A percentile compares a stretch with the other conserved stretches of the same genome.
Conservation (phyloP, 495 filamentous ascomycete genomes). For the Emericellopsis terricola region DNA sequence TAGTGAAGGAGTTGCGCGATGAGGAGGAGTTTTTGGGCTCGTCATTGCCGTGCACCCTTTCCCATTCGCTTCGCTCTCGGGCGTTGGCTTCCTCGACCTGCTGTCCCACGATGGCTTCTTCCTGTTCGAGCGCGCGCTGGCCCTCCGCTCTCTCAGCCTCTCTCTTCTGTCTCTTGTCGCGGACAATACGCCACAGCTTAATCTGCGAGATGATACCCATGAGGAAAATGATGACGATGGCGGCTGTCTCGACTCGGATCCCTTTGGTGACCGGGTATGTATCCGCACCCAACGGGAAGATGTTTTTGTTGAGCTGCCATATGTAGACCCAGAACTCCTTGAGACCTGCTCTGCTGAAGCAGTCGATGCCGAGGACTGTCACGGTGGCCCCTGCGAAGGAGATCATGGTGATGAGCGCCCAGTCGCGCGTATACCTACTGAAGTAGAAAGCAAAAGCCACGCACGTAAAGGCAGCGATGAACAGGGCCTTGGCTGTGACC, state of each 20-base stretch:
- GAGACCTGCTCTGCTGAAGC: conserved; percentile 71
- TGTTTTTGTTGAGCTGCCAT: conserved; percentile 63
- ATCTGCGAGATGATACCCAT: conserved; percentile 71
- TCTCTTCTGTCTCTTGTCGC: conserved; percentile 46
- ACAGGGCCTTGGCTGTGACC: conserved; percentile 42
- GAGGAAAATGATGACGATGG: conserved; percentile 52
- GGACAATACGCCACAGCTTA: conserved; percentile 75
- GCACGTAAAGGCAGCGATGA: conserved; percentile 56
- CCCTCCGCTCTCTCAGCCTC: conserved; percentile 36
- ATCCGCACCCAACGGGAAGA: conserved; percentile 57
- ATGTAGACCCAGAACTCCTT: conserved; percentile 96
- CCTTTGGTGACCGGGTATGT: conserved; percentile 80
- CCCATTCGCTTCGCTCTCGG: conserved; percentile 60
- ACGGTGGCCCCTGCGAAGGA: conserved; percentile 70
- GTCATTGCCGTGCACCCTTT: conserved; percentile 52
- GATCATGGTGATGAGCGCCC: conserved; percentile 55
- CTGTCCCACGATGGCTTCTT: conserved; percentile 51
- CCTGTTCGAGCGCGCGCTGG: conserved; percentile 39
- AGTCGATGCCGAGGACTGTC: conserved; percentile 71
- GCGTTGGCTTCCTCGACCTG: conserved; percentile 49
- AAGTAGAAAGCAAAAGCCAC: conserved; percentile 58
- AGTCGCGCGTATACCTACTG: conserved; percentile 57
- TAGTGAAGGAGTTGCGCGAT: conserved; percentile 20
- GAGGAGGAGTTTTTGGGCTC: conserved; percentile 17
- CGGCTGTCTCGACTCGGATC: conserved; percentile 70